Base-by-base conservation (phyloP, 768 basidiomycete species). In the Leccinum boreale region DNA sequence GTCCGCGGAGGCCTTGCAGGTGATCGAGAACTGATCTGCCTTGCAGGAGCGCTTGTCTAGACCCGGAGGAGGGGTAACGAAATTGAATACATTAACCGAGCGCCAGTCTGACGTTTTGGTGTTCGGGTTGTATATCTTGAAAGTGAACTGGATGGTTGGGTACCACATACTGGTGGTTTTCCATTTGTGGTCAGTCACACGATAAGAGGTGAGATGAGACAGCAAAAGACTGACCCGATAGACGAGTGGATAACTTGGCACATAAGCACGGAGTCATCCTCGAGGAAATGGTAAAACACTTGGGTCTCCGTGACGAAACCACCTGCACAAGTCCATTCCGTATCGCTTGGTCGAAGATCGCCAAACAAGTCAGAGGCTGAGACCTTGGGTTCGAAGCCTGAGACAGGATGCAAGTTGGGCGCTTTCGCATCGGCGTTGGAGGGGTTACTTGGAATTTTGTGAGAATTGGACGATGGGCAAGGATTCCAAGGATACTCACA, bases 301-400 rank as follows among this genome's bases (percentile, higher is more conserved):
- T 97, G 93, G 0, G 96, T 97, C 73, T 98, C 97, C 0, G 94
- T 89, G 24, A 84, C 81, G 71, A 98, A 96, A 1, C 95, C 93
- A 50, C 85, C 79, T 0, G 85, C 77, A 71, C 90, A 93, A 29
- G 83, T 69, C 94, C 93, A 96, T 69, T 90, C 87, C 31, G 83
- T 82, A 72, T 96, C 94, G 64, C 80, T 81, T 19, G 81, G 75
- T 62, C 84, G 83, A 56, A 96, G 85, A 64, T 85, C 82, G n/a
- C 92, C 92, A 60, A 84, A 86, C 49, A 88, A 73, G 63, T 90
- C 83, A 23, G 79, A 76, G 26, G 79, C 81, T 7, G 79, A 76
- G 12, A 79, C 75, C 42, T 79, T 70, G 9, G 79, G 75, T 46
- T 79, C 71, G 5, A 70, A 62, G 28, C 67, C 67, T 26, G 91